phyloP scores from a whole-genome alignment of 768 basidiomycete genomes.

The Udeniomyces megalosporus region DNA sequence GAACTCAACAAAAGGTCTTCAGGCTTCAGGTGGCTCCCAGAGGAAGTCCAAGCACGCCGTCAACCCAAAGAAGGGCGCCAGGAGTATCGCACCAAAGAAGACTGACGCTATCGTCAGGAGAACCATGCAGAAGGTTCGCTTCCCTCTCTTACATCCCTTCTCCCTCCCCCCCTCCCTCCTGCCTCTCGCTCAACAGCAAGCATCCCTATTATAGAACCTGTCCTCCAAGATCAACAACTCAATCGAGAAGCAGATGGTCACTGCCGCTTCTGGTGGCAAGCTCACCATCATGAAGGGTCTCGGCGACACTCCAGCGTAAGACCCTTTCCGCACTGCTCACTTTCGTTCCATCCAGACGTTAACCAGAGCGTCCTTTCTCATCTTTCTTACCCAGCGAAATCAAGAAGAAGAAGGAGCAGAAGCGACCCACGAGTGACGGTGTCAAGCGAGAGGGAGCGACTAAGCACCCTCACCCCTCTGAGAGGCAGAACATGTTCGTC shows the following conservation, averaged over 20 bases:
- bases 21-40: conserved; percentile 41
- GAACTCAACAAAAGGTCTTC: conserved; percentile 66
- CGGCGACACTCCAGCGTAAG: conserved; percentile 15
- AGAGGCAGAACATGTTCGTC: no score
- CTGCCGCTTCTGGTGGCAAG: conserved; percentile 73
- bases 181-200: conserved; percentile 10
- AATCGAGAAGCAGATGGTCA: conserved; percentile 80
- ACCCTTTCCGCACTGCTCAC: not conserved
- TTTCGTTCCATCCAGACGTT: not conserved
- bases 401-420: not conserved
- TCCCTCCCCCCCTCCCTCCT: not conserved
- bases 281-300: conserved; percentile 78
- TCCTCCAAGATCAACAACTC: conserved; percentile 82
- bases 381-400: not conserved
- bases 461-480: not conserved
- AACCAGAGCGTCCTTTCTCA: not conserved
- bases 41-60: conserved; percentile 52
- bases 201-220: conserved; percentile 40
- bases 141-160: not conserved
- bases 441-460: conserved; percentile 4
- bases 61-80: conserved; percentile 57
- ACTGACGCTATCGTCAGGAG: conserved; percentile 52
- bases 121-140: conserved; percentile 53
- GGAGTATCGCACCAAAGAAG: conserved; percentile 70
- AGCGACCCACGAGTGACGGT: not conserved